These are phyloP conservation scores for Paspalum notatum DNA, from an alignment of 176 grass and related monocot species.

Conservation along the genomic window DNA sequence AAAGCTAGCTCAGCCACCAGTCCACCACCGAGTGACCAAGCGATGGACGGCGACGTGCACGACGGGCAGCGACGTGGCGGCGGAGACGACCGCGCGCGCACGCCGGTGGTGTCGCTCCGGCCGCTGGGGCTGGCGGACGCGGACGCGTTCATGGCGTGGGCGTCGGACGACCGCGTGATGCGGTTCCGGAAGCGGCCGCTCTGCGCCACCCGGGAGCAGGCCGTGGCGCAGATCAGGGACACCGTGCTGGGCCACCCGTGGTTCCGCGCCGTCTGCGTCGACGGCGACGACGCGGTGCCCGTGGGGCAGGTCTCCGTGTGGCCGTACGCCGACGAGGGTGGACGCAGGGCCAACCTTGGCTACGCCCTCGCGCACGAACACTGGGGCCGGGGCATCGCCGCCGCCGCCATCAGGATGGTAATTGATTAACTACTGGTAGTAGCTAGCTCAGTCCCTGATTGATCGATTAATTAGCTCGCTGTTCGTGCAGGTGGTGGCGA, in stretches of 20 bases:
- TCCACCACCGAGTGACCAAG: constrained; percentile 15
- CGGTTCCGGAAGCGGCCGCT: constrained; percentile 41
- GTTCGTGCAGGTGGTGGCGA: constrained; percentile 34
- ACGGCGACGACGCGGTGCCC: constrained; percentile 10
- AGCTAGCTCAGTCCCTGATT: too few species aligned
- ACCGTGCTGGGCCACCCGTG: constrained; percentile 56
- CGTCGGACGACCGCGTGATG: constrained; percentile 65
- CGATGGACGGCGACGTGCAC: background rate
- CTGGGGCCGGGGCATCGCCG: constrained; percentile 52
- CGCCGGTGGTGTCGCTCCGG: constrained; percentile 41
- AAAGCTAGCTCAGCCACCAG: background rate
- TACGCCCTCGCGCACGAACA: constrained; percentile 47
- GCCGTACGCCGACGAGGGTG: constrained; percentile 47
- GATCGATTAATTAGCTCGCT: too few species aligned
- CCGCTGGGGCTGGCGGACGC: constrained; percentile 40
- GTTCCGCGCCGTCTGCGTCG: constrained; percentile 56
- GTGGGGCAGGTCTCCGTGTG: constrained; percentile 57
- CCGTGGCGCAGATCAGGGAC: constrained; percentile 41
- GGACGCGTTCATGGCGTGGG: constrained; percentile 64
- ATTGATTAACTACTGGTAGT: too few species aligned
- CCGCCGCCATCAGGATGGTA: constrained; percentile 47
- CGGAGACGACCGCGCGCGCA: background rate
- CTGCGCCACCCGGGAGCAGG: constrained; percentile 46
- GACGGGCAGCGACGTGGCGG: background rate
- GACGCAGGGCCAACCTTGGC: constrained; percentile 53